Evolutionary conservation across 2,329 filamentous ascomycete species (phyloP).

Genomic region (Thielaviopsis euricoi): DNA sequence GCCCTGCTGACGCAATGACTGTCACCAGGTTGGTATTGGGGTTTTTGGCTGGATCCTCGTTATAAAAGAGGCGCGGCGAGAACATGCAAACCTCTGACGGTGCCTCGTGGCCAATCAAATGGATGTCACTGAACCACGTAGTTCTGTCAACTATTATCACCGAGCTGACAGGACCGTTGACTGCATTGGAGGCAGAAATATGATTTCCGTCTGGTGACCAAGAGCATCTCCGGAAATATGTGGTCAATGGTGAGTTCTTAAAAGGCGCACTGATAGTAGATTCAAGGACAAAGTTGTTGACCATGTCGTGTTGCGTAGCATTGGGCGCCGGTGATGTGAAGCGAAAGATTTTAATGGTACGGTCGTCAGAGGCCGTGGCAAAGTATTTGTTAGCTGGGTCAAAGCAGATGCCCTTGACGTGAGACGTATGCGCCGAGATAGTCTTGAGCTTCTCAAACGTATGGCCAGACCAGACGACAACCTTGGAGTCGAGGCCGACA

Average conservation of each 20-base stretch:
- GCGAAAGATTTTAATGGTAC: slow-evolving; percentile 89
- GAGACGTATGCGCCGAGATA: slow-evolving; percentile 80
- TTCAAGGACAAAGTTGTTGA: slow-evolving; percentile 91
- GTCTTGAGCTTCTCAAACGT: slow-evolving; percentile 98
- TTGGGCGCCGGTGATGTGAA: slow-evolving; percentile 86
- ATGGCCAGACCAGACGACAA: slow-evolving; percentile 95
- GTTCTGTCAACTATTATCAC: slow-evolving; percentile 90
- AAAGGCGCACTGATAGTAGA: slow-evolving; percentile 83
- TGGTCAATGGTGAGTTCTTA: slow-evolving; percentile 79
- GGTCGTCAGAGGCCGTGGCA: slow-evolving; percentile 90
- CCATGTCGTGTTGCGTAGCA: slow-evolving; percentile 83
- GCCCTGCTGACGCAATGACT: slow-evolving; percentile 89
- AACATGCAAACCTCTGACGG: slow-evolving; percentile 96
- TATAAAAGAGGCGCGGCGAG: slow-evolving; percentile 76
- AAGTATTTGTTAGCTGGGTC: slow-evolving; percentile 99
- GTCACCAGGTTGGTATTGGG: slow-evolving; percentile 50
- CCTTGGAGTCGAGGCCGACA: slow-evolving; percentile 90
- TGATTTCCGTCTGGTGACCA: slow-evolving; percentile 97
- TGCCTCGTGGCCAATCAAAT: slow-evolving; percentile 90
- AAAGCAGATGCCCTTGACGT: slow-evolving; percentile 97
- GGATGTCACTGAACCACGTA: slow-evolving; percentile 91
- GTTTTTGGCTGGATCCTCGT: slow-evolving; percentile 43
- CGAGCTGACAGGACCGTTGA: slow-evolving; percentile 92
- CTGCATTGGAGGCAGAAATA: slow-evolving; percentile 90
- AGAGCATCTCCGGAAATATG: slow-evolving; percentile 89